A percentile compares a stretch with the other conserved stretches of the same genome.
Evolutionary conservation across 345 rosid genomes (phyloP).

Genomic region (Limnanthes douglasii): DNA sequence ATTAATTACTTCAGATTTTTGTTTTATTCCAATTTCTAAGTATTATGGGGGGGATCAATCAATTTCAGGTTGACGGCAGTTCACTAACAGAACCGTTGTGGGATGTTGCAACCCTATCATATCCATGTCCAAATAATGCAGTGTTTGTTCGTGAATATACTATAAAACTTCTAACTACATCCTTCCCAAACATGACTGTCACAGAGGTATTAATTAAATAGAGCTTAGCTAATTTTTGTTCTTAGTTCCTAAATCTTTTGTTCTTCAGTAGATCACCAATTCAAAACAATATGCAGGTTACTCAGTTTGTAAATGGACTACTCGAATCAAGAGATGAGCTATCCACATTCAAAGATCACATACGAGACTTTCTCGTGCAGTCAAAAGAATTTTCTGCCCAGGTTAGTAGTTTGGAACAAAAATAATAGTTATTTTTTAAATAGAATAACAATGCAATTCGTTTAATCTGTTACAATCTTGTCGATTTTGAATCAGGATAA

Average conservation of each 20-base stretch:
- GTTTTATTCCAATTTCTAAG: neutral
- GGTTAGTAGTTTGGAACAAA: too few relatives aligned
- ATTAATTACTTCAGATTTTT: conserved; percentile 3
- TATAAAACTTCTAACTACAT: conserved; percentile 75
- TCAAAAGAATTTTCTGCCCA: conserved; percentile 75
- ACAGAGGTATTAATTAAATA: conserved; percentile 42
- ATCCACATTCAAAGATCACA: conserved; percentile 68
- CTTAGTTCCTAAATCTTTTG: too few relatives aligned
- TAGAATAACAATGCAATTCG: too few relatives aligned
- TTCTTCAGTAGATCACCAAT: neutral
- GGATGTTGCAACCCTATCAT: conserved; percentile 66
- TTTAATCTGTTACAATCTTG: neutral
- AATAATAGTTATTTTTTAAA: too few relatives aligned
- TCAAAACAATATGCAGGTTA: conserved; percentile 43
- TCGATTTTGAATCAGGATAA: conserved; percentile 35
- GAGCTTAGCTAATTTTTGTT: too few relatives aligned
- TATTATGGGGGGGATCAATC: neutral
- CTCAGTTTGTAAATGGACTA: conserved; percentile 80
- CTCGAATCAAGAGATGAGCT: conserved; percentile 74
- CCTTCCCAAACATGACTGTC: conserved; percentile 92
- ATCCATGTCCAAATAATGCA: conserved; percentile 61
- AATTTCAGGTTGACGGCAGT: conserved; percentile 64
- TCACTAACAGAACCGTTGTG: conserved; percentile 82
- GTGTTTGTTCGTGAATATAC: conserved; percentile 83
- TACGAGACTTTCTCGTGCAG: conserved; percentile 90